Evolutionary conservation across 2,329 filamentous ascomycete genomes (phyloP), one percentile per base, ranked within the genome.

Genomic region (Podosphaera xanthii): DNA sequence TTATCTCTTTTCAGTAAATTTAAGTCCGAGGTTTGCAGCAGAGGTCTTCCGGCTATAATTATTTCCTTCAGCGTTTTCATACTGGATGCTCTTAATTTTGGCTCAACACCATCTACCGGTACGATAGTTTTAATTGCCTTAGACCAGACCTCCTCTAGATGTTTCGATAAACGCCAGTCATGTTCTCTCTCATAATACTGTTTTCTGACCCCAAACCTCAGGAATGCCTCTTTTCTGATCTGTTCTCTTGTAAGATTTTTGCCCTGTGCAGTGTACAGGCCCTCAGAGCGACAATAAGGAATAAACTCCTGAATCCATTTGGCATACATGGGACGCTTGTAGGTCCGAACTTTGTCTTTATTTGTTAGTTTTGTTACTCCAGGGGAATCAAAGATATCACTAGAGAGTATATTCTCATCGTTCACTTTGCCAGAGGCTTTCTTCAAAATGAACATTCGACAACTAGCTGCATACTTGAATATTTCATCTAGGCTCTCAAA

Each of bases 231-330:
- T 0, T 74, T 64, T 0, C 76, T 74, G 1, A 84, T 72, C 3
- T 72, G 58, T 5, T 75, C 70, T 31, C 81, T 71, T 1, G 67
- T 67, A 1, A 66, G 50, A n/a, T 14, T 30, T 4, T 7, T 30
- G 30, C 34, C 49, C 12, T n/a, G 31, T 1, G 61, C 61, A 10
- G 58, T 44, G 31, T 62, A 75, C 1, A 69, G 69, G 0, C 71
- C 71, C 33, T 72, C 60, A 0, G 69, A 69, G 1, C 73, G 71
- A 60, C 77, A 77, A 2, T 65, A 65, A 0, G 81, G 80, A n/a
- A 84, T 69, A 62, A 79, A 88, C 4, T 82, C 77, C 0, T 82
- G 73, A 3, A 83, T 68, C 76, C 84, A 90, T 4, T 68, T 67
- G 1, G 72, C 71, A 66, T 81, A 88, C 35, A 81, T 73, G 0